These are phyloP conservation scores for Vigna angularis DNA, from an alignment of 306 rosid genomes.

Conservation along the genomic window DNA sequence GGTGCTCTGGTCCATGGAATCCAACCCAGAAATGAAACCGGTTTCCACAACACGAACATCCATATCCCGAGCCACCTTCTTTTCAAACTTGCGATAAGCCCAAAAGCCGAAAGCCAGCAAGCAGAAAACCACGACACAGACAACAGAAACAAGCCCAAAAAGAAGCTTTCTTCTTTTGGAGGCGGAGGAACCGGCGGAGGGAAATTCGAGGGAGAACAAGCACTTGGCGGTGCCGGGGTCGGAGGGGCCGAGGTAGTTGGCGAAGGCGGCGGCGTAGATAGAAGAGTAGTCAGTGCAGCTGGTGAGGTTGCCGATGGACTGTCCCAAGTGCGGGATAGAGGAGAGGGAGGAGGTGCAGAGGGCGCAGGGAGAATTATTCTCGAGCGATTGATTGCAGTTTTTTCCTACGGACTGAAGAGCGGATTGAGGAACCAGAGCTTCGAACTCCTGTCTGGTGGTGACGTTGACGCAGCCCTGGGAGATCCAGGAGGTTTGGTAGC, in stretches of 20 bases:
- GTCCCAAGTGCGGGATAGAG: slow-evolving; percentile 50
- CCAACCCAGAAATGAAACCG: slow-evolving; percentile 61
- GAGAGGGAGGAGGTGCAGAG: slow-evolving; percentile 63
- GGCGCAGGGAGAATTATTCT: slow-evolving; percentile 80
- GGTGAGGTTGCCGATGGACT: slow-evolving; percentile 63
- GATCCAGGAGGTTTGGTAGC: slow-evolving; percentile 36
- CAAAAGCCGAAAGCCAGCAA: slow-evolving; percentile 48
- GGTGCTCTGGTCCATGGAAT: slow-evolving; percentile 73
- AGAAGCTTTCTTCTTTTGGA: slow-evolving; percentile 39
- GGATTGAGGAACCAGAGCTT: slow-evolving; percentile 35
- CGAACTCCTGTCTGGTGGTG: slow-evolving; percentile 63
- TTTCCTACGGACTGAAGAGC: slow-evolving; percentile 13
- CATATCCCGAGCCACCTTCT: slow-evolving; percentile 38
- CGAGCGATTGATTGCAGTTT: slow-evolving; percentile 65
- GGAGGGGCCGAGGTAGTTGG: slow-evolving; percentile 63
- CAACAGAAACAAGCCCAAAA: slow-evolving; percentile 52
- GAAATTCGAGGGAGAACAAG: slow-evolving; percentile 53
- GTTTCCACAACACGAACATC: slow-evolving; percentile 46
- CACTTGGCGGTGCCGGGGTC: slow-evolving; percentile 76
- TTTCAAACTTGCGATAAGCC: slow-evolving; percentile 47
- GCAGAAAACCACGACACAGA: slow-evolving; percentile 43
- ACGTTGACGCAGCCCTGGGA: slow-evolving; percentile 75
- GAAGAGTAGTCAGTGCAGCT: slow-evolving; percentile 61
- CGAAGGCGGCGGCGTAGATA: slow-evolving; percentile 77
- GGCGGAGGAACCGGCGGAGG: slow-evolving; percentile 34